Evolutionary conservation across 164 flowering plant genomes (phyloP), one percentile per base, ranked within the genome.

Genomic region (Tetrastigma voinierianum): DNA sequence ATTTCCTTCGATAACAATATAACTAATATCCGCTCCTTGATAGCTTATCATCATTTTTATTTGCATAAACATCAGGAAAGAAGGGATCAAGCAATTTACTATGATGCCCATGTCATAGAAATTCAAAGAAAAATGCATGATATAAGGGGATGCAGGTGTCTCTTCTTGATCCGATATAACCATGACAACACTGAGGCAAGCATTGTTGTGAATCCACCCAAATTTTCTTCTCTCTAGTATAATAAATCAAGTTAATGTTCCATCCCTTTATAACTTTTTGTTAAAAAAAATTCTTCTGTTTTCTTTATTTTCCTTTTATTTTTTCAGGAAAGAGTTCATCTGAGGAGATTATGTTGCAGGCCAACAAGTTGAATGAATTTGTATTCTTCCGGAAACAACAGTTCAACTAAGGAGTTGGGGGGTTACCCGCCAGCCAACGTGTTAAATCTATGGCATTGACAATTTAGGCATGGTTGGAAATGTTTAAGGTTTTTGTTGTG

Each of bases 61-160:
- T 45, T 40, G 23, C 4, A 2, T 52, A 20, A 20, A 18, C 45
- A 18, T 46, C 54, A 83, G 87, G 87, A 81, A 66, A 78, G 74
- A 61, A 74, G 68, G 46, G 82, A 83, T 52, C 78, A 77, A 51
- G 83, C 83, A 17, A 71, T 67, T 53, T 76, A 83, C 60, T 79
- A 70, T 47, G 87, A 83, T 73, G 87, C 84, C 49, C 83, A 61
- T 59, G 70, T 83, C 5, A 0, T 75, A 43, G 78, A 79, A 18
- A 74, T 83, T 59, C 66, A 81, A 51, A 73, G 82, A 72, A 79
- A 66, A 72, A 51, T 69, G 74, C 87, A 83, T 67, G 85, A 83
- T 62, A 72, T 79, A 40, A 75, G 84, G 58, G 85, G 87, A 19
- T 83, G 87, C 69, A 71, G 85, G 55, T 83, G 87, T 60, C 65